phyloP scores from a whole-genome alignment of 176 grass and related monocot genomes.

The Carex cristatella region DNA sequence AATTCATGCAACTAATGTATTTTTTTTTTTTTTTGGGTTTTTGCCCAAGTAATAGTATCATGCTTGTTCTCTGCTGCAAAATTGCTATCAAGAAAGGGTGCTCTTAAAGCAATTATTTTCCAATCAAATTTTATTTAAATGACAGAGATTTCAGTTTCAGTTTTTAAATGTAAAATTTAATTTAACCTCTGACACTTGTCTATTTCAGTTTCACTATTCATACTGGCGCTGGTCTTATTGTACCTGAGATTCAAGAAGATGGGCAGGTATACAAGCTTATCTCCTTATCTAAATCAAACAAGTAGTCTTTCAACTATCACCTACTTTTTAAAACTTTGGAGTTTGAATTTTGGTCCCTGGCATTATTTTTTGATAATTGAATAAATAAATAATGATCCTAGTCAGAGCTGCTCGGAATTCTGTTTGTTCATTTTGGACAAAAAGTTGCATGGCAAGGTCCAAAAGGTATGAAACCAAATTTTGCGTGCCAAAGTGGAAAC shows the following conservation, averaged over 20 bases:
- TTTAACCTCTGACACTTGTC: constrained; percentile 12
- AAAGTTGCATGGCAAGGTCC: not conserved
- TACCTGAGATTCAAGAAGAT: constrained; percentile 87
- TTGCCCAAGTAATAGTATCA: not conserved
- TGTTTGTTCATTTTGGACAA: not conserved
- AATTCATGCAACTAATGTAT: not conserved
- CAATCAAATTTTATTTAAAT: not conserved
- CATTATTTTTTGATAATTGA: not conserved
- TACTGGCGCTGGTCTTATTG: constrained; percentile 87
- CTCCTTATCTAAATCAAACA: not conserved
- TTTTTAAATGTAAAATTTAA: constrained; percentile 2
- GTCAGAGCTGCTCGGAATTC: not conserved
- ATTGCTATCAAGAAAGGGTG: not conserved
- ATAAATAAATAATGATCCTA: not conserved
- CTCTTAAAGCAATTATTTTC: not conserved
- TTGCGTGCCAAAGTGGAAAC: not conserved
- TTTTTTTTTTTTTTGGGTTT: not conserved
- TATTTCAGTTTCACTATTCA: constrained; percentile 84
- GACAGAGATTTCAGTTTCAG: not conserved
- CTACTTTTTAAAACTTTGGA: not conserved
- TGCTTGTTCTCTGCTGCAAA: not conserved
- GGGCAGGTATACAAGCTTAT: constrained; percentile 59
- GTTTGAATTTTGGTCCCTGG: not conserved
- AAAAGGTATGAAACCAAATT: not conserved
- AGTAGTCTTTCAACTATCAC: not conserved